Base-by-base conservation (phyloP, 192 early-diverging fungal species). In the Glomus cerebriforme region DNA sequence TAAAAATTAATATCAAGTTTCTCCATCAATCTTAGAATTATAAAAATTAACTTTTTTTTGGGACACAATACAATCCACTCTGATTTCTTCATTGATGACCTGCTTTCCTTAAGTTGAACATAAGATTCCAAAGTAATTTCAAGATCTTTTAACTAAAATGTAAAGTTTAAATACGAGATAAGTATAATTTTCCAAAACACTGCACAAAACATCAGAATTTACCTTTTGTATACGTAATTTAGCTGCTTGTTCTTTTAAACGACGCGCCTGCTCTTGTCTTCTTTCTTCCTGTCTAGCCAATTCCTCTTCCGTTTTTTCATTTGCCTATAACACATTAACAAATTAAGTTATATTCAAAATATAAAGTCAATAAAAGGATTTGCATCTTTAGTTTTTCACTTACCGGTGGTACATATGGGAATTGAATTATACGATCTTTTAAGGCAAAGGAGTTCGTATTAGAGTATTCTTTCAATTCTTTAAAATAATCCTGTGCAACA, bases 141-240 rank as follows among this genome's bases (percentile, higher is more conserved):
- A 10, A 92, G 88, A 77, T 88, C 81, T 63, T 91, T 87, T 37
- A 95, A 82, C 90, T 86, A 77, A 27, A 27, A 34, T 6, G 24
- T n/a, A 67, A 22, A 47, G 15, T 66, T 24, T 54, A 6, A 54
- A 54, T 19, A 35, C 22, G 17, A 32, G 59, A 37, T 24, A 26
- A 13, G 59, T 59, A 43, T 37, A 45, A 65, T 35, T 45, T 43
- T 2, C 8, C 27, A 26, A 10, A 35, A 54, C 2, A 54, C 22
- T 19, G 4, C 0, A 67, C 5, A 22, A 64, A 8, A 24, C 7
- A n/a, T 27, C 8, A 19, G 13, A 66, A 27, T 10, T 2, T 82
- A 94, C 92, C 82, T 96, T 96, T 66, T 96, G 92, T 73, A 93
- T 86, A 19, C 95, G 88, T 67, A 92, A 91, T 77, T 91, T 92